Evolutionary conservation across 805 yeast species (phyloP).

Genomic region (Wickerhamiella vanderwaltii): DNA sequence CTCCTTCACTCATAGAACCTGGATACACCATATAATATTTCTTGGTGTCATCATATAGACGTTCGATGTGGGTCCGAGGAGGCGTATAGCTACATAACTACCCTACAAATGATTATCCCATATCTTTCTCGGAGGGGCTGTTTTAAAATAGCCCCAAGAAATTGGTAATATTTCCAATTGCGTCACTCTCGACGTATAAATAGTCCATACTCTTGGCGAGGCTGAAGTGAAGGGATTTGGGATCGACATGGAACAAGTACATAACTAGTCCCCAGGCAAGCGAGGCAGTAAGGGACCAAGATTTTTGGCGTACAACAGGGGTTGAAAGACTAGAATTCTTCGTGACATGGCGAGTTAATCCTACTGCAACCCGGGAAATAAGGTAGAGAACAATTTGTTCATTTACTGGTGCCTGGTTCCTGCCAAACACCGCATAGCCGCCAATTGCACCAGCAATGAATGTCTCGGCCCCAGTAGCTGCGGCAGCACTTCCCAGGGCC

Average conservation of each 20-base stretch:
- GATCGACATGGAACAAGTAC: slow-evolving; percentile 54
- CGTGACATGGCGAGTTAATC: slow-evolving; percentile 30
- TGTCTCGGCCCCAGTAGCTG: slow-evolving; percentile 19
- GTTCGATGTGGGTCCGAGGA: too few relatives aligned
- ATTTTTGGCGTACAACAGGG: slow-evolving; percentile 22
- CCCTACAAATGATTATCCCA: too few relatives aligned
- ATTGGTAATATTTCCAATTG: slow-evolving; percentile 10
- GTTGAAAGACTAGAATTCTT: slow-evolving; percentile 9
- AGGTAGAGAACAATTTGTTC: slow-evolving; percentile 67
- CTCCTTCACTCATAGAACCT: too few relatives aligned
- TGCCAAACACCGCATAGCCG: slow-evolving; percentile 33
- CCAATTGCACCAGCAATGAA: slow-evolving; percentile 31
- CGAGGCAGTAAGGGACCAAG: slow-evolving; percentile 54
- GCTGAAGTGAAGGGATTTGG: slow-evolving; percentile 49
- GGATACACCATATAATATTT: too few relatives aligned
- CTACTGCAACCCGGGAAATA: slow-evolving; percentile 54
- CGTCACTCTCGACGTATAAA: slow-evolving; percentile 43
- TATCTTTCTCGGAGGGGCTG: too few relatives aligned
- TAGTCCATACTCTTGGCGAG: slow-evolving; percentile 59
- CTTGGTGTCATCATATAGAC: too few relatives aligned
- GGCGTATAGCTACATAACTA: too few relatives aligned
- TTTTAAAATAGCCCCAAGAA: slow-evolving; percentile 10
- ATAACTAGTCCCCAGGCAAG: slow-evolving; percentile 63
- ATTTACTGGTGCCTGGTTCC: slow-evolving; percentile 35
- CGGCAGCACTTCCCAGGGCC: slow-evolving; percentile 13